These are phyloP conservation scores for Myxozyma sirexii DNA, from an alignment of 805 yeast species.

Conservation along the genomic window DNA sequence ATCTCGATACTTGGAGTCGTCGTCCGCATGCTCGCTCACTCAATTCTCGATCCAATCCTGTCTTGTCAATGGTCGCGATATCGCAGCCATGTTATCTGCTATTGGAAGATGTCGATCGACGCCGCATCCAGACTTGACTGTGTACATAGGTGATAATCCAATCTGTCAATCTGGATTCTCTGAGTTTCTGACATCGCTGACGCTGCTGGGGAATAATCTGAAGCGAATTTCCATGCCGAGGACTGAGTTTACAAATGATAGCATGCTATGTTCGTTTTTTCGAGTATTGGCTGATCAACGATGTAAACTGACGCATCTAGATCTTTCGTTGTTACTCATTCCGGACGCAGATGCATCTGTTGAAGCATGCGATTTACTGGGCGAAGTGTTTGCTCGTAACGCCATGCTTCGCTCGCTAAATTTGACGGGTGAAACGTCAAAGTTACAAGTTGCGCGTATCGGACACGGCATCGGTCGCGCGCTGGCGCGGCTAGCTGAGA, in stretches of 20 bases:
- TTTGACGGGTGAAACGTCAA: conserved; percentile 37
- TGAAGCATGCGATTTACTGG: conserved; percentile 33
- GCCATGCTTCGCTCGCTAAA: conserved; percentile 25
- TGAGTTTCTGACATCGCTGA: conserved; percentile 16
- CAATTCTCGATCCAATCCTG: conserved; percentile 36
- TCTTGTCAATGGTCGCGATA: conserved; percentile 27
- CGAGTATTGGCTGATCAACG: conserved; percentile 22
- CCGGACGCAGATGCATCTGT: conserved; percentile 37
- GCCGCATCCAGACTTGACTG: conserved; percentile 21
- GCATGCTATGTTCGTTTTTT: conserved; percentile 26
- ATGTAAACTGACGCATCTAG: conserved; percentile 32
- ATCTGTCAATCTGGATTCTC: conserved; percentile 26
- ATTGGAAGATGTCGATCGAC: conserved; percentile 22
- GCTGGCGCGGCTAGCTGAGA: conserved; percentile 25
- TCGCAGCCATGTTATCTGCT: conserved; percentile 31
- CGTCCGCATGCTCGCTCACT: conserved; percentile 21
- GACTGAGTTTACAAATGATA: conserved; percentile 32
- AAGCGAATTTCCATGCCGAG: conserved; percentile 33
- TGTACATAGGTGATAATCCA: conserved; percentile 35
- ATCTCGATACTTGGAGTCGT: conserved; percentile 17
- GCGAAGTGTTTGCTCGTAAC: conserved; percentile 35
- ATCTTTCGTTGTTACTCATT: conserved; percentile 34
- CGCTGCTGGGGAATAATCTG: conserved; percentile 12
- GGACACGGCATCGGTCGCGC: conserved; percentile 36
- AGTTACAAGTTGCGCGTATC: conserved; percentile 37